These are phyloP conservation scores for Claviceps purpurea DNA, from an alignment of 2,329 filamentous ascomycete species.

Conservation along the genomic window DNA sequence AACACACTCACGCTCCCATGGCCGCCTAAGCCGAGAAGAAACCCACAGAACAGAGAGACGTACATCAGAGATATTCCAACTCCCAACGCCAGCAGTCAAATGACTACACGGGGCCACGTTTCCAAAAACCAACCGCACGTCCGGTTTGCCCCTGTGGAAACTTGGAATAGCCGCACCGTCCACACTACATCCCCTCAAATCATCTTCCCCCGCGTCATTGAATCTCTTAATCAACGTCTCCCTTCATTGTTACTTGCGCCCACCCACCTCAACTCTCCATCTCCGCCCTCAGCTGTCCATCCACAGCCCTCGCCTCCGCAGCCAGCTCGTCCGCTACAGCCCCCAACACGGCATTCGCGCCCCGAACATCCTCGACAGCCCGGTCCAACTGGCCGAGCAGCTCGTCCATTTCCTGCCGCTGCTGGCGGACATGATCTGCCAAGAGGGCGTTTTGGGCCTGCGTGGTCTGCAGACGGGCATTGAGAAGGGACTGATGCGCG, in stretches of 20 bases:
- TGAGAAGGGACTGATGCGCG: conserved; percentile 41
- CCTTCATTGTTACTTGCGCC: background rate
- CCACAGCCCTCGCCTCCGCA: conserved; percentile 29
- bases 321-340: conserved; percentile 35
- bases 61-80: no score
- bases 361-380: conserved; percentile 39
- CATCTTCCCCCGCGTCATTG: no score
- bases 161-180: no score
- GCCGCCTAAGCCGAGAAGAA: no score
- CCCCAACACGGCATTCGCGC: conserved; percentile 35
- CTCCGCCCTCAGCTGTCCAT: conserved; percentile 8
- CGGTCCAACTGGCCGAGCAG: conserved; percentile 37
- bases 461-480: conserved; percentile 41
- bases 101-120: no score
- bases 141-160: no score
- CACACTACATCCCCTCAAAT: no score
- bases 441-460: conserved; percentile 44
- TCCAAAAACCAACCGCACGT: no score
- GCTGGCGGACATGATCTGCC: conserved; percentile 35
- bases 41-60: no score
- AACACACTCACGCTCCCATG: no score
- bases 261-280: conserved; percentile 1
- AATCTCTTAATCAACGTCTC: no score
- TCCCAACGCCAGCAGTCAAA: no score
- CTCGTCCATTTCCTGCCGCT: conserved; percentile 40